phyloP scores from a whole-genome alignment of 1,284 basidiomycete genomes.

The Anthracocystis walkeri region DNA sequence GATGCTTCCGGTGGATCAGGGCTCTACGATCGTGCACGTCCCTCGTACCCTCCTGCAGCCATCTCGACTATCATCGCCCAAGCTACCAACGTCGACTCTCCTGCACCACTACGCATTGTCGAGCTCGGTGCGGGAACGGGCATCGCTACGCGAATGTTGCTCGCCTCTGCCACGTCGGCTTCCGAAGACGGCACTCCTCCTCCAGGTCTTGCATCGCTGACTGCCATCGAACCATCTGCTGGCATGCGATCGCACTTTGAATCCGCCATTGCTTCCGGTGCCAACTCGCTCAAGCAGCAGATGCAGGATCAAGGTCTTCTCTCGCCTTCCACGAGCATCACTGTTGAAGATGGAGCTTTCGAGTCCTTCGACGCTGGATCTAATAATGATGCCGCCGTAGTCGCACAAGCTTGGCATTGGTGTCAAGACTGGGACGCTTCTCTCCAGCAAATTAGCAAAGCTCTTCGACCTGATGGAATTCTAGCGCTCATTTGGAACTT shows the following conservation, averaged over 20 bases:
- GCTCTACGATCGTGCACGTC: constrained; percentile 59
- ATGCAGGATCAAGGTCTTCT: constrained; percentile 46
- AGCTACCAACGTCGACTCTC: constrained; percentile 24
- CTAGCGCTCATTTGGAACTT: constrained; percentile 67
- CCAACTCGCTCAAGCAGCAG: constrained; percentile 23
- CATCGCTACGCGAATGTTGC: constrained; percentile 60
- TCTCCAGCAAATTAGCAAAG: constrained; percentile 41
- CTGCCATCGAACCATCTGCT: constrained; percentile 54
- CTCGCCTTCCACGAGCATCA: constrained; percentile 31
- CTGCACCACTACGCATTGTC: constrained; percentile 50
- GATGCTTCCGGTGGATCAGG: constrained; percentile 48
- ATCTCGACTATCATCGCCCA: constrained; percentile 50
- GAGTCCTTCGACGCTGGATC: constrained; percentile 51
- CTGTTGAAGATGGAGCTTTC: constrained; percentile 56
- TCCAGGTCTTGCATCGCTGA: constrained; percentile 38
- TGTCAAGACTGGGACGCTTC: constrained; percentile 56
- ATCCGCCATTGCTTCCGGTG: constrained; percentile 29
- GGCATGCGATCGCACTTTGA: constrained; percentile 61
- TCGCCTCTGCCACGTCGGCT: constrained; percentile 39
- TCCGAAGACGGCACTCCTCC: constrained; percentile 34
- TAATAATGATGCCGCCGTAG: constrained; percentile 56
- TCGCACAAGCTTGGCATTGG: constrained; percentile 67
- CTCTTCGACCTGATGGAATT: constrained; percentile 51
- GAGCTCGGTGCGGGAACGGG: constrained; percentile 66
- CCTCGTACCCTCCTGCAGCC: constrained; percentile 49